phyloP scores from a whole-genome alignment of 768 basidiomycete species.

The Coprinopsis strossmayeri region DNA sequence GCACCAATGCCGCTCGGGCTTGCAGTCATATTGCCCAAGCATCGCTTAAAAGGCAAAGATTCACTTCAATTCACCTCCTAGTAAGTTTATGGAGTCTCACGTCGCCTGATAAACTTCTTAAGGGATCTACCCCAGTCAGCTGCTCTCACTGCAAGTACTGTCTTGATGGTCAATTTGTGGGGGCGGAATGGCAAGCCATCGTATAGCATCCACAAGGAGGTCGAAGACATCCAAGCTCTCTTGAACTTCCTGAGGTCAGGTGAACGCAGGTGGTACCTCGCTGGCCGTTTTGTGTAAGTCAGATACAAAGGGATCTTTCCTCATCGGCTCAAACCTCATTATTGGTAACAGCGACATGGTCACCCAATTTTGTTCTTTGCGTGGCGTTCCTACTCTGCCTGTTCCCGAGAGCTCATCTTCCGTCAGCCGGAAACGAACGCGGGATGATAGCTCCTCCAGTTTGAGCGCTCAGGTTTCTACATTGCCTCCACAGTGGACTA shows the following conservation, averaged over 20 bases:
- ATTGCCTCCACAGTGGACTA: not conserved
- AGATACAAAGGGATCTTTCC: too few species aligned
- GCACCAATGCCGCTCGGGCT: conserved; percentile 66
- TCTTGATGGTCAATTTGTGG: conserved; percentile 55
- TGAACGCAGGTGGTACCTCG: conserved; percentile 33
- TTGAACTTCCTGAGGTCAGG: conserved; percentile 35
- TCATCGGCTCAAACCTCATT: not conserved
- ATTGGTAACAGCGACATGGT: not conserved
- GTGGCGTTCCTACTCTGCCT: not conserved
- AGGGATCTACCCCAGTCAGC: conserved; percentile 19
- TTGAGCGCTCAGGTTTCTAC: not conserved
- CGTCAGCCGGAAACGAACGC: too few species aligned
- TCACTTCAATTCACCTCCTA: conserved; percentile 23
- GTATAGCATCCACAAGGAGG: conserved; percentile 36
- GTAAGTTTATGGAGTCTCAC: conserved; percentile 22
- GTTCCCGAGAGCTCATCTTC: too few species aligned
- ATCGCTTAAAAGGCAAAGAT: conserved; percentile 29
- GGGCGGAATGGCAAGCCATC: conserved; percentile 20
- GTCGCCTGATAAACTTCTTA: not conserved
- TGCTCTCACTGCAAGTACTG: conserved; percentile 34
- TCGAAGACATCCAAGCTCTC: conserved; percentile 48
- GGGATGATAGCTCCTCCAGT: too few species aligned
- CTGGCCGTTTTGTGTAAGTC: conserved; percentile 32
- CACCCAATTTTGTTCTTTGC: not conserved
- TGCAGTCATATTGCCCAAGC: conserved; percentile 63